Percentiles rank a stretch among this genome's conserved stretches.
Evolutionary conservation across 2,329 filamentous ascomycete species (phyloP).

Genomic region (Westerdykella aurantiaca): DNA sequence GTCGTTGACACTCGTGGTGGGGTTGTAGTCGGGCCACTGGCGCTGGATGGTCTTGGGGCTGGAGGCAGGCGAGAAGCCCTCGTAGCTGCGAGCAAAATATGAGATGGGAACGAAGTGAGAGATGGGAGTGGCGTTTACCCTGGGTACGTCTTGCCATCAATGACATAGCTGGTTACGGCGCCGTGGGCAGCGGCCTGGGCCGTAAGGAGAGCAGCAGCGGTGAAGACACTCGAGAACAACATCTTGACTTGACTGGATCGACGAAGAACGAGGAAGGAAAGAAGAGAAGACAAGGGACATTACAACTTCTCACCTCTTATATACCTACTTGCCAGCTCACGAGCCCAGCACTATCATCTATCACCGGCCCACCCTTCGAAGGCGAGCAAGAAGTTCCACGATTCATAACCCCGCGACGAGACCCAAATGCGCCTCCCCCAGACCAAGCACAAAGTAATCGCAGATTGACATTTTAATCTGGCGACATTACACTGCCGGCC

Average conservation of each 20-base stretch:
- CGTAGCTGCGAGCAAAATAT: constrained; percentile 43
- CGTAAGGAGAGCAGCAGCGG: constrained; percentile 26
- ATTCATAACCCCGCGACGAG: constrained; percentile 1
- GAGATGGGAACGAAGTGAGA: constrained; percentile 23
- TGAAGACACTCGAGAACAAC: constrained; percentile 34
- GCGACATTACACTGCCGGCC: constrained; percentile 14
- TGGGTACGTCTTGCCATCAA: constrained; percentile 29
- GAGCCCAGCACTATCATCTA: constrained; percentile 1
- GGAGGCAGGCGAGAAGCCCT: constrained; percentile 47
- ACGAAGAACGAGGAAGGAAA: constrained; percentile 2
- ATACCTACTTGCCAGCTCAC: constrained; percentile 4
- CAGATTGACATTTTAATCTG: constrained; percentile 21
- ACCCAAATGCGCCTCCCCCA: constrained; percentile 7
- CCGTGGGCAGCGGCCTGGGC: constrained; percentile 30
- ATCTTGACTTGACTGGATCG: constrained; percentile 17
- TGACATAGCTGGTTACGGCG: constrained; percentile 33
- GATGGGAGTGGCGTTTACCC: constrained; percentile 19
- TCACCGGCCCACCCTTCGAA: not conserved
- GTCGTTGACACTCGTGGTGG: constrained; percentile 46
- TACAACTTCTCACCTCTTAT: constrained; percentile 11
- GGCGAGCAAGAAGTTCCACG: not conserved
- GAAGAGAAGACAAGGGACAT: not conserved
- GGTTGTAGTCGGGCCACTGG: constrained; percentile 55
- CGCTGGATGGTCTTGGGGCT: constrained; percentile 51
- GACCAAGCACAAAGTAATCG: constrained; percentile 18